A percentile compares a stretch with the other conserved stretches of the same genome.
Conservation (phyloP, 768 basidiomycete genomes). For the Termitomyces sp. region DNA sequence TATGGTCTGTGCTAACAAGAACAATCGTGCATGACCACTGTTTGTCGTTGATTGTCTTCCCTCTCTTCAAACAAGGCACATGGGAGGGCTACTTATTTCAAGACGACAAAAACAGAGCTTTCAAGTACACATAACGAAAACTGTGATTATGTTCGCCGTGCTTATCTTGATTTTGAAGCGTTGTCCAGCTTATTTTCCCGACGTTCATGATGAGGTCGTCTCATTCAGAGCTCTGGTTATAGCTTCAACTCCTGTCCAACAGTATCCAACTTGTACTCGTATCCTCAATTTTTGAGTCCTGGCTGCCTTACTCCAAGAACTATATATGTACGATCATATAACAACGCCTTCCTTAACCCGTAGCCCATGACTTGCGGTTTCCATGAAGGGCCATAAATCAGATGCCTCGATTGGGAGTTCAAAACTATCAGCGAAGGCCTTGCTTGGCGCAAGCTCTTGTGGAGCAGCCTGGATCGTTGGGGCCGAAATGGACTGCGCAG, state of each 20-base stretch:
- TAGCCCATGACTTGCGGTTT: not conserved
- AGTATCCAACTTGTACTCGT: not conserved
- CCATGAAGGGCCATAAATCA: not conserved
- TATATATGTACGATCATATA: not conserved
- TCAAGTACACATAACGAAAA: no score
- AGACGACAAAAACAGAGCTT: no score
- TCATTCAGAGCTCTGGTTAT: no score
- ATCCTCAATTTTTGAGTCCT: not conserved
- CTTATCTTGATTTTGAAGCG: no score
- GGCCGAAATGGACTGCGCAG: not conserved
- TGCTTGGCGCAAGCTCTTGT: not conserved
- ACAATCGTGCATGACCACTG: not conserved
- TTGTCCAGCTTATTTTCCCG: not conserved
- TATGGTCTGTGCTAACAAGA: not conserved
- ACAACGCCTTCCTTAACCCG: no score
- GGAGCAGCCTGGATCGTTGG: not conserved
- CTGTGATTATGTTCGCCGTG: no score
- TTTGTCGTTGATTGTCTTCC: not conserved
- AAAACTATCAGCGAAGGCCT: not conserved
- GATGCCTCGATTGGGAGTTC: not conserved
- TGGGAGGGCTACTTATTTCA: no score
- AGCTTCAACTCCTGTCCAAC: no score
- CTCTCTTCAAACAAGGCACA: not conserved
- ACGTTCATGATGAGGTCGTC: not conserved
- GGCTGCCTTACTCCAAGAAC: not conserved